Evolutionary conservation across 768 basidiomycete genomes (phyloP).

Genomic region (Boletus rubropictus): DNA sequence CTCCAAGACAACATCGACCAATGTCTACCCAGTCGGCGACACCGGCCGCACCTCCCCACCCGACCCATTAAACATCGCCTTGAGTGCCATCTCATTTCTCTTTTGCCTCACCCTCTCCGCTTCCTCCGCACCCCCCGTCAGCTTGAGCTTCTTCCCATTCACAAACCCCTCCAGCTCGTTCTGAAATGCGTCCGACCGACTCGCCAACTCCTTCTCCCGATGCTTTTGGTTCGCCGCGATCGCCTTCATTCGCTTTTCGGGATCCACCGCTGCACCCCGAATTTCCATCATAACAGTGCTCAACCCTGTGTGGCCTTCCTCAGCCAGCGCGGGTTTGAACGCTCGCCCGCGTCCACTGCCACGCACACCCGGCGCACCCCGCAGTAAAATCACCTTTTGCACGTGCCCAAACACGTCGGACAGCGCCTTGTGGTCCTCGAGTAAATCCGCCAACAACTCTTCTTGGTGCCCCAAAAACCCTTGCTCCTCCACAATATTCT

Average conservation of each 20-base stretch:
- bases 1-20: neutral
- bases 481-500: constrained; percentile 96
- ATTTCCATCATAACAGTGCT: constrained; percentile 89
- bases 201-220: constrained; percentile 69
- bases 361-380: constrained; percentile 41
- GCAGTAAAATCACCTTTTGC: constrained; percentile 77
- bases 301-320: constrained; percentile 63
- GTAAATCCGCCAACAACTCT: constrained; percentile 79
- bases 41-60: constrained; percentile 5
- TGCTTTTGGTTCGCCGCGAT: constrained; percentile 85
- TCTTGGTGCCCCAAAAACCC: constrained; percentile 91
- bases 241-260: constrained; percentile 80
- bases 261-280: constrained; percentile 73
- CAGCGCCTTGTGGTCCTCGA: constrained; percentile 91
- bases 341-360: constrained; percentile 37
- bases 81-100: constrained; percentile 77
- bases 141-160: constrained; percentile 77
- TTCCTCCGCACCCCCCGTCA: constrained; percentile 95
- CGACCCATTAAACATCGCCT: constrained; percentile 70
- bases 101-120: constrained; percentile 81
- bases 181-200: constrained; percentile 76
- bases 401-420: constrained; percentile 84
- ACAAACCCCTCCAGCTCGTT: constrained; percentile 85
- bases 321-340: constrained; percentile 57
- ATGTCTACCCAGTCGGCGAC: constrained; percentile 6